Conservation (phyloP, 2,329 filamentous ascomycete species). For the Byssoonygena ceratinophila region DNA sequence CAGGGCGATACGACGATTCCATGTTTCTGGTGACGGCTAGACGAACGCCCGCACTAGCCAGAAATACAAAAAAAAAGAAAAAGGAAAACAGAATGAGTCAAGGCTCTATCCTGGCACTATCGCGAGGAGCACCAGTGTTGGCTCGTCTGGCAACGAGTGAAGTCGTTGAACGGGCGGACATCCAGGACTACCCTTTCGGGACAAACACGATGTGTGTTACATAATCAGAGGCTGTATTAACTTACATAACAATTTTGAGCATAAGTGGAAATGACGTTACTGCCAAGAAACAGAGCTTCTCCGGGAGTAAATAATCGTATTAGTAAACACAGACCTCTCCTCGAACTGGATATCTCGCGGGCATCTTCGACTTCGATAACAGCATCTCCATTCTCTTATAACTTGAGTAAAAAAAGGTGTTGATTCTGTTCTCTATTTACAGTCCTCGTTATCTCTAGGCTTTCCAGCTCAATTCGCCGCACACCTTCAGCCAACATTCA, state of each 20-base stretch:
- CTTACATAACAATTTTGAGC: no score
- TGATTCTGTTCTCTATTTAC: background rate
- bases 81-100: background rate
- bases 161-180: background rate
- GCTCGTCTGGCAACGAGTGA: background rate
- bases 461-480: background rate
- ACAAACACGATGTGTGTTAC: background rate
- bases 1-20: constrained; percentile 25
- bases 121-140: background rate
- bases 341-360: background rate
- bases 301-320: background rate
- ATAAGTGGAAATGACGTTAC: constrained; percentile 1
- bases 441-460: background rate
- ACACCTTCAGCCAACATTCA: background rate
- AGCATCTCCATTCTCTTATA: background rate
- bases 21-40: background rate
- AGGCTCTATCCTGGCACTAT: background rate
- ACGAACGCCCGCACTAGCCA: background rate
- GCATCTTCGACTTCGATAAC: background rate
- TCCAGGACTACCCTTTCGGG: background rate
- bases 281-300: background rate
- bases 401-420: background rate
- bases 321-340: background rate
- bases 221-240: background rate
- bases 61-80: background rate